Evolutionary conservation across 441 rosid species (phyloP), one percentile per base, ranked within the genome.

Genomic region (Adansonia rubrostipa): DNA sequence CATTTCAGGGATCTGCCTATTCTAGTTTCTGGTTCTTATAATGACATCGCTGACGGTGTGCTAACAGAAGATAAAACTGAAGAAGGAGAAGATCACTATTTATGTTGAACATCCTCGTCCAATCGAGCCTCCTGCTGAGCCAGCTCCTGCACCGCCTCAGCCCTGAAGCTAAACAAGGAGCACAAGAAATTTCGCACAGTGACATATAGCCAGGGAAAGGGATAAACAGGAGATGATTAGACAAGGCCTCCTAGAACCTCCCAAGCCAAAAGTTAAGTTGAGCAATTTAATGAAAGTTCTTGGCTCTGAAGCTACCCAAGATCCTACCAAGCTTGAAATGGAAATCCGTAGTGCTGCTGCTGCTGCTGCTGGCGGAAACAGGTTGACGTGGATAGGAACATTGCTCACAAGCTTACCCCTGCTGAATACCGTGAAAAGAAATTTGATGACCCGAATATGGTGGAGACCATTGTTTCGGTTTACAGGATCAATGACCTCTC

Each of bases 221-320:
- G 98, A 93, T 72, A 93, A 85, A 75, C 98, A 93, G 84, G 98
- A 95, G 88, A 93, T 92, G 98, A 91, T 93, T 74, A 85, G 98
- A 79, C 98, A 95, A 86, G 99, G 99, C 51, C 76, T 95, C 82
- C 80, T 93, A 77, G 98, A 93, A 79, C 98, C 97, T 24, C 97
- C 96, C 28, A 95, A 93, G 77, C 83, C 96, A 14, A 95, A 95
- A 84, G 96, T 95, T 20, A 95, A 93, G 75, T 89, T 93, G 97
- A 95, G 98, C 86, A 95, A 95, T 77, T 77, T 95, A 65, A 95
- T 95, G 99, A 95, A 87, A 81, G 97, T 95, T 82, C 93, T 93
- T 69, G 98, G 96, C 7, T 78, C 94, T 45, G 98, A 95, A 87
- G 99, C 99, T 17, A 93, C 96, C 19, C 97, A 93, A 84, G 99